Evolutionary conservation across 495 filamentous ascomycete genomes (phyloP).

Genomic region (Neurospora sp.): DNA sequence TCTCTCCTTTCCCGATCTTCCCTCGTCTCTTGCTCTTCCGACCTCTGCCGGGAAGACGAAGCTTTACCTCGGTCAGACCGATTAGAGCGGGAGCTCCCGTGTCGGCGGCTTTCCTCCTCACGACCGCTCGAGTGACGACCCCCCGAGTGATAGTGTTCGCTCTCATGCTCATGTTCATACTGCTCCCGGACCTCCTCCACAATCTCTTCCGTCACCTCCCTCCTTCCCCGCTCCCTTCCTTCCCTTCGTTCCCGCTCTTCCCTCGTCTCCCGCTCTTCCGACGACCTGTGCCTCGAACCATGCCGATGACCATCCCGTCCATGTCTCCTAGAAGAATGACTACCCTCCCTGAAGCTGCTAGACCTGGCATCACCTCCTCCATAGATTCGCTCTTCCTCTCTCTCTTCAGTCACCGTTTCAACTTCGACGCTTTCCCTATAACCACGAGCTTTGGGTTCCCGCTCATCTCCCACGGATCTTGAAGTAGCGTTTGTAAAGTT

Average conservation of each 20-base stretch:
- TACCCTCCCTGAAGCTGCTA: neutral
- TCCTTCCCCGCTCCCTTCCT: neutral
- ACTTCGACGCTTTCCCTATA: neutral
- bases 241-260: slow-evolving; percentile 13
- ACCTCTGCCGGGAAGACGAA: neutral
- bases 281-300: neutral
- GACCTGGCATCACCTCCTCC: neutral
- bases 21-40: slow-evolving; percentile 27
- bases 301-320: neutral
- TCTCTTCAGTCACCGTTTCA: neutral
- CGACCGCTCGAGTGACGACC: neutral
- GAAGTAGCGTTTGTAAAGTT: no score
- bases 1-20: slow-evolving; percentile 39
- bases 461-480: neutral
- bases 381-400: neutral
- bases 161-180: neutral
- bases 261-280: slow-evolving; percentile 1
- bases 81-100: neutral
- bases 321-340: neutral
- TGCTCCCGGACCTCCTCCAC: slow-evolving; percentile 75
- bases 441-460: neutral
- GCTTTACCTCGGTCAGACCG: neutral
- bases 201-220: slow-evolving; percentile 61
- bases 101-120: neutral
- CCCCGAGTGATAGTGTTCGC: neutral